Base-by-base conservation (phyloP, 257 asterid species). In the Marsdenia floribunda region DNA sequence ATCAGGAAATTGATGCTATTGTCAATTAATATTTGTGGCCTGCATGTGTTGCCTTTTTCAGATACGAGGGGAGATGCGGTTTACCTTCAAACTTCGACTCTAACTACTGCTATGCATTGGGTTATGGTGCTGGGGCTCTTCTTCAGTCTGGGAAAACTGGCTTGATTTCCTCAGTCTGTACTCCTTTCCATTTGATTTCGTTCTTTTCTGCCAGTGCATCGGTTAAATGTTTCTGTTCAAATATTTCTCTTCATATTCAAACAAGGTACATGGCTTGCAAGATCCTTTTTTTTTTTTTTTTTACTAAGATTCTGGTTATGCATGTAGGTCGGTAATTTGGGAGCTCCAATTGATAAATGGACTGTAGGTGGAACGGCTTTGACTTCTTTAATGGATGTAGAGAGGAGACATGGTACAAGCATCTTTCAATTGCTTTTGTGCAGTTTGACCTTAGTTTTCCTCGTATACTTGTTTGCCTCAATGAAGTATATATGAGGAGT, bases 41-140 rank as follows among this genome's bases (percentile, higher is more conserved):
- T 29, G 22, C 63, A 57, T 29, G 33, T 58, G 50, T 35, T 14
- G 42, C 11, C 50, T 40, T 70, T 42, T 71, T 35, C 82, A 93
- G 98, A 52, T 93, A 93, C 67, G 97, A 93, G 81, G 98, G 97
- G 81, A 87, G 99, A 80, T 94, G 99, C 78, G 99, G 99, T 68
- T 85, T 94, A 80, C 99, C 98, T 53, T 92, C 97, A 15, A 94
- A 88, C 72, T 94, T 94, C 72, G 99, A 94, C 83, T 73, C 99
- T 75, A 83, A 96, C 29, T 94, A 94, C 87, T 94, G 99, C 82
- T 89, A 86, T 59, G 92, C 95, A 6, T 82, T 89, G 84, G 95
- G 95, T 49, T 89, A 87, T 70, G 93, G 80, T 71, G 97, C 98
- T 80, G 98, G 95, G 71, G 94, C 84, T 14, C 84, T 93, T 80